Evolutionary conservation across 129 eudicot species (phyloP).

Genomic region (Centrapalus pauciflorus): DNA sequence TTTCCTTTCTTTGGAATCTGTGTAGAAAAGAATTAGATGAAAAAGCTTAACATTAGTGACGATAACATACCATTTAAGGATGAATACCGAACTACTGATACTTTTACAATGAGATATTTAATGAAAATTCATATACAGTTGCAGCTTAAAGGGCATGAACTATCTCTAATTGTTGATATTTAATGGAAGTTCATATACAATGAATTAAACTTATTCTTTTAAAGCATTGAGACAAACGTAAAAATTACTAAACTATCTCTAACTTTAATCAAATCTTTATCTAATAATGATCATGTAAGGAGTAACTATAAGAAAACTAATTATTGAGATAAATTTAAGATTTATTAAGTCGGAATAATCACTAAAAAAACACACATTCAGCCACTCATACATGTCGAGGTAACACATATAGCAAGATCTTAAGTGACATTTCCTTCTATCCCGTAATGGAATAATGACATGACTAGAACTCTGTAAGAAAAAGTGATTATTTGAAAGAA

Average conservation of each 20-base stretch:
- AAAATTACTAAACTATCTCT: background rate
- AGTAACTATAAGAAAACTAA: too few relatives aligned
- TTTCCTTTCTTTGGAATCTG: constrained; percentile 94
- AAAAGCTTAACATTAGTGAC: background rate
- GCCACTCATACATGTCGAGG: too few relatives aligned
- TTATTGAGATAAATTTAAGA: too few relatives aligned
- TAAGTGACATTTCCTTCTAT: background rate
- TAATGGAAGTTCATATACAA: background rate
- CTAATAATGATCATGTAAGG: background rate
- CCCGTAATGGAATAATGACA: background rate
- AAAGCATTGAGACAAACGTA: background rate
- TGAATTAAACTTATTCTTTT: background rate
- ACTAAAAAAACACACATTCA: too few relatives aligned
- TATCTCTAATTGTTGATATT: too few relatives aligned
- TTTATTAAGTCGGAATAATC: too few relatives aligned
- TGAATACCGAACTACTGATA: too few relatives aligned
- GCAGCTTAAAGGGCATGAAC: background rate
- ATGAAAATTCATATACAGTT: background rate
- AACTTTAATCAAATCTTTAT: background rate
- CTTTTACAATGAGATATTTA: too few relatives aligned
- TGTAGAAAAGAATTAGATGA: background rate
- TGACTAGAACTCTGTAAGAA: background rate
- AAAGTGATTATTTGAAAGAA: background rate
- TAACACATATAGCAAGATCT: background rate
- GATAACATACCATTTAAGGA: too few relatives aligned